Conservation (phyloP, 2,329 filamentous ascomycete species). For the Biscogniauxia sp. region DNA sequence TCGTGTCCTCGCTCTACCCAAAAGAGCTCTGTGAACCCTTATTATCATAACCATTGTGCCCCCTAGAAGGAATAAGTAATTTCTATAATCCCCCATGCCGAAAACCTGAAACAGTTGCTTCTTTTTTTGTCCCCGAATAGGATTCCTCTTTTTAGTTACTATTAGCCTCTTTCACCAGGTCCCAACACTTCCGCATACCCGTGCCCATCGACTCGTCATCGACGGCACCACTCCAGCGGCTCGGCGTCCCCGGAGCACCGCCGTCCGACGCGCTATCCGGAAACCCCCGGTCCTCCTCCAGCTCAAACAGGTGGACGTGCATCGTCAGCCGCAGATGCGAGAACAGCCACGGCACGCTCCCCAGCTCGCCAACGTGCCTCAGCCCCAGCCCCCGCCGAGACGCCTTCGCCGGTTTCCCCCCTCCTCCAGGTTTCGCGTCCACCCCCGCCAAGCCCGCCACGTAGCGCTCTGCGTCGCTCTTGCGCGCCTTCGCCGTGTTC, state of each 20-base stretch:
- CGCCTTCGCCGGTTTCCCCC: neutral
- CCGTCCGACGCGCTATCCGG: neutral
- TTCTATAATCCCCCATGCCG: neutral
- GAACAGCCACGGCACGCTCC: constrained; percentile 55
- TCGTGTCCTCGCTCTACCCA: too few species aligned
- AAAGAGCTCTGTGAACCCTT: too few species aligned
- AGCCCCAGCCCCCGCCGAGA: constrained; percentile 30
- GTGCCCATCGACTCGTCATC: constrained; percentile 56
- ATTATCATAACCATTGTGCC: neutral
- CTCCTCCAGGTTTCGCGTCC: constrained; percentile 6
- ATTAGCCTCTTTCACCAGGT: constrained; percentile 35
- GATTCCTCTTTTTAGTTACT: neutral
- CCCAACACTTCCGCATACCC: constrained; percentile 58
- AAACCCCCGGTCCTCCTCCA: constrained; percentile 25
- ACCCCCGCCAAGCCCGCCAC: constrained; percentile 29
- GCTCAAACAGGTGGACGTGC: constrained; percentile 53
- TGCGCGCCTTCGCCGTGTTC: constrained; percentile 32
- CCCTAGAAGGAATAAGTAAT: neutral
- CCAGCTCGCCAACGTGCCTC: constrained; percentile 42
- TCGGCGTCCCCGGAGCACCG: constrained; percentile 2
- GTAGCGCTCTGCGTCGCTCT: constrained; percentile 36
- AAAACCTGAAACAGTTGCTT: neutral
- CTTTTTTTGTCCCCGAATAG: neutral
- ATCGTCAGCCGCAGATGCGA: constrained; percentile 56
- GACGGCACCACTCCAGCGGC: constrained; percentile 40